These are phyloP conservation scores for Fusarium sulawesiense DNA, from an alignment of 2,329 filamentous ascomycete genomes.

Conservation along the genomic window DNA sequence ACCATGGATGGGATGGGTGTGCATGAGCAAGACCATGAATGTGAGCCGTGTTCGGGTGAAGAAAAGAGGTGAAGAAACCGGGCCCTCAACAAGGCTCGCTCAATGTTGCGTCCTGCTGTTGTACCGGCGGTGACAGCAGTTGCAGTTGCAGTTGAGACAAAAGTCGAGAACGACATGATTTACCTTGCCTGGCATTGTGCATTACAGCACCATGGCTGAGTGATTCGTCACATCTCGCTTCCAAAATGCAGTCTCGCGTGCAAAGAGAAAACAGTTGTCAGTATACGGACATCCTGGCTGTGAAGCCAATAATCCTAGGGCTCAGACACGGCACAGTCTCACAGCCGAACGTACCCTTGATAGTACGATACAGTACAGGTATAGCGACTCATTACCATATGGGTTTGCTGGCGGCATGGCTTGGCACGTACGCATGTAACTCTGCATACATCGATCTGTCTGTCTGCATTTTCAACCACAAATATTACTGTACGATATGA, in stretches of 20 bases:
- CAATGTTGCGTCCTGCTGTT: background rate
- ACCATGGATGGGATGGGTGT: slow-evolving; percentile 11
- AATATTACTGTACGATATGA: background rate
- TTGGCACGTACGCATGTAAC: slow-evolving; percentile 3
- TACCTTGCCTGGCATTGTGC: background rate
- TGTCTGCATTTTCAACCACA: slow-evolving; percentile 12
- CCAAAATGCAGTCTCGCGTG: slow-evolving; percentile 22
- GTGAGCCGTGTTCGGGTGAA: slow-evolving; percentile 7
- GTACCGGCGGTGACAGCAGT: slow-evolving; percentile 17
- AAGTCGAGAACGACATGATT: slow-evolving; percentile 14
- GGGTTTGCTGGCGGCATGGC: slow-evolving; percentile 1
- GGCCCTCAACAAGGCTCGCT: slow-evolving; percentile 13
- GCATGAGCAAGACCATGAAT: slow-evolving; percentile 12
- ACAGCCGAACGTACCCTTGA: slow-evolving; percentile 22
- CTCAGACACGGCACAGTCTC: slow-evolving; percentile 31
- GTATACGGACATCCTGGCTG: slow-evolving; percentile 26
- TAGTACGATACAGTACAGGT: background rate
- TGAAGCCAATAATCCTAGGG: slow-evolving; percentile 17
- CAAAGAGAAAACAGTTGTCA: slow-evolving; percentile 25
- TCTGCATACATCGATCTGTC: background rate
- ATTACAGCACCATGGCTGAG: slow-evolving; percentile 7
- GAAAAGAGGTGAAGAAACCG: background rate
- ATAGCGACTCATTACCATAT: background rate
- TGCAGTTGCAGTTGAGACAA: slow-evolving; percentile 11
- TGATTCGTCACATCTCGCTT: slow-evolving; percentile 38